phyloP scores from a whole-genome alignment of 148 eudicot genomes.

The Amaranthus palmeri region DNA sequence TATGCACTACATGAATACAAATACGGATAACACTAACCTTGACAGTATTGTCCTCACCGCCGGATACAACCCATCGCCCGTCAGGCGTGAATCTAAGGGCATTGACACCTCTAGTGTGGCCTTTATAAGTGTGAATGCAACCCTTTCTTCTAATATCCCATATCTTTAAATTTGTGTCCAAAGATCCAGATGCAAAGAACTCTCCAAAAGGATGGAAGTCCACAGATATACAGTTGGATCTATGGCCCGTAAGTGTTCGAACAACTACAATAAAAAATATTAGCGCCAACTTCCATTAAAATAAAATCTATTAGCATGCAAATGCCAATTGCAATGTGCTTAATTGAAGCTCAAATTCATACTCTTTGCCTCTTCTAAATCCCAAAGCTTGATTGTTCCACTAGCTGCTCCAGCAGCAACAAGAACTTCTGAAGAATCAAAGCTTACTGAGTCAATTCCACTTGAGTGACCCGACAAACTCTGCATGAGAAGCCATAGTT shows the following conservation, averaged over 20 bases:
- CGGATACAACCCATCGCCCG: conserved; percentile 99
- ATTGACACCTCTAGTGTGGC: conserved; percentile 95
- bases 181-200: conserved; percentile 98
- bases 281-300: background rate
- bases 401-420: conserved; percentile 99
- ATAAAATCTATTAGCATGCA: background rate
- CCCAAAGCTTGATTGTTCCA: conserved; percentile 99
- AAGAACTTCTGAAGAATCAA: conserved; percentile 93
- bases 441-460: conserved; percentile 92
- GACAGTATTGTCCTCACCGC: conserved; percentile 96
- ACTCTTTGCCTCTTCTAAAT: conserved; percentile 98
- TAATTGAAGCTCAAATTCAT: conserved; percentile 25
- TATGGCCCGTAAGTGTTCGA: conserved; percentile 93
- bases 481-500: conserved; percentile 36
- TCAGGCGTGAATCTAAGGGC: conserved; percentile 95
- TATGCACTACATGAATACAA: background rate
- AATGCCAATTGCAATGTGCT: conserved; percentile 4
- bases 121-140: conserved; percentile 94
- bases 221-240: conserved; percentile 96
- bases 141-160: conserved; percentile 98
- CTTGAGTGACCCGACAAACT: conserved; percentile 96
- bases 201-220: conserved; percentile 99
- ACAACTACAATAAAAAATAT: conserved; percentile 48
- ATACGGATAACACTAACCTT: conserved; percentile 48
- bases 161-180: conserved; percentile 94